Evolutionary conservation across 164 flowering plant species (phyloP).

Genomic region (Annona cherimola): DNA sequence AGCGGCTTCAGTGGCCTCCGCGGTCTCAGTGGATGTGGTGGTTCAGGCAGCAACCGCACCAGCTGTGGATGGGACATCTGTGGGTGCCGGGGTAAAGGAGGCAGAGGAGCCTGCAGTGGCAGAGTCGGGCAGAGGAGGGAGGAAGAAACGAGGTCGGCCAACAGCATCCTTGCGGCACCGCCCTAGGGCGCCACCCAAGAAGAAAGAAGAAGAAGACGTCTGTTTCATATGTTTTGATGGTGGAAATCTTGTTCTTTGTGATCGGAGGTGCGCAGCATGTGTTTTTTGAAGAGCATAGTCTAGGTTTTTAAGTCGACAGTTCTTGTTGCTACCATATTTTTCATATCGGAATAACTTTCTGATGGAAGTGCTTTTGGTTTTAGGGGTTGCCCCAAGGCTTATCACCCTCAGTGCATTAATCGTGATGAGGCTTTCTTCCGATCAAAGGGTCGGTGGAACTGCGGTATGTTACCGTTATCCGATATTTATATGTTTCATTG

Average conservation of each 20-base stretch:
- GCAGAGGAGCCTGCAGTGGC: neutral
- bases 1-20: neutral
- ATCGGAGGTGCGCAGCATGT: conserved; percentile 54
- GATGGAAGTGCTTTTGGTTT: conserved; percentile 2
- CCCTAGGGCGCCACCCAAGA: conserved; percentile 18
- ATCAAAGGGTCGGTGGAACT: conserved; percentile 87
- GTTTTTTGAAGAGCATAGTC: neutral
- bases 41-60: neutral
- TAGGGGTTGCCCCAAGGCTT: conserved; percentile 96
- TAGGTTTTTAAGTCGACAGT: neutral
- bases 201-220: conserved; percentile 71
- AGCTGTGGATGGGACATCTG: neutral
- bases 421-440: conserved; percentile 87
- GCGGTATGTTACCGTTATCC: conserved; percentile 48
- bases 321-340: neutral
- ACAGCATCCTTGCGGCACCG: conserved; percentile 21
- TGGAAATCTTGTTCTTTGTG: conserved; percentile 92
- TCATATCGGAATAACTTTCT: neutral
- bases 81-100: conserved; percentile 1
- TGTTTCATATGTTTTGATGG: conserved; percentile 97
- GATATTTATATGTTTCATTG: neutral
- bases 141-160: conserved; percentile 70
- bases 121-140: conserved; percentile 19
- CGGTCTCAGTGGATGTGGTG: neutral
- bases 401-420: conserved; percentile 85